phyloP scores from a whole-genome alignment of 1,139 yeast species.

The Pichia sorboxylosa region DNA sequence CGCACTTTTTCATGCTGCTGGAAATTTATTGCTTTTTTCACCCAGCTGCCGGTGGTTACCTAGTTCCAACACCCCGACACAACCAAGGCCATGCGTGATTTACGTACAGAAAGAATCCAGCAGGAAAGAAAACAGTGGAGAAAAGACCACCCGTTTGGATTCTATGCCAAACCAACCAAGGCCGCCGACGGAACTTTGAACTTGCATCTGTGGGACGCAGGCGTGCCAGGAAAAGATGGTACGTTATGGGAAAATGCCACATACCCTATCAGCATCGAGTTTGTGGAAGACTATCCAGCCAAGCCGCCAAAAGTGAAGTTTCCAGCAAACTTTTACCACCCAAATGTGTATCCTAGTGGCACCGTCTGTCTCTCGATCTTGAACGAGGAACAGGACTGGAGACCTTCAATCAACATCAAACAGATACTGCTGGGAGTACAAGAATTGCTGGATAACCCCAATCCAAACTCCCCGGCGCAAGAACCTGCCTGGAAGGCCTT shows the following conservation, averaged over 20 bases:
- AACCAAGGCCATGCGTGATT: too few relatives aligned
- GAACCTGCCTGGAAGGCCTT: constrained; percentile 91
- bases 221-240: constrained; percentile 83
- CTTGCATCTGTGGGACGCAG: constrained; percentile 83
- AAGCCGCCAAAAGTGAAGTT: constrained; percentile 92
- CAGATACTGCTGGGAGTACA: constrained; percentile 89
- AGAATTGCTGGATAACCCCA: constrained; percentile 80
- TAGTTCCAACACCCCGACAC: too few relatives aligned
- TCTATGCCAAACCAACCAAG: constrained; percentile 81
- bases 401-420: constrained; percentile 89
- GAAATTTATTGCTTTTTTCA: background rate
- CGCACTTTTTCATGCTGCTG: too few relatives aligned
- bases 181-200: constrained; percentile 71
- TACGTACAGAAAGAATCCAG: constrained; percentile 71
- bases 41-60: too few relatives aligned
- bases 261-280: constrained; percentile 72
- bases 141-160: constrained; percentile 96
- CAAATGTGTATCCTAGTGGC: constrained; percentile 94
- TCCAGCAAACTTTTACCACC: constrained; percentile 86
- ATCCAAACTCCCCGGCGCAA: constrained; percentile 94
- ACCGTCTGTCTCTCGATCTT: constrained; percentile 86
- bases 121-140: constrained; percentile 96
- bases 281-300: constrained; percentile 89
- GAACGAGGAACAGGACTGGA: constrained; percentile 96
- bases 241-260: constrained; percentile 86